Evolutionary conservation across 2,329 filamentous ascomycete species (phyloP).

Genomic region (Xylariaceae sp.): DNA sequence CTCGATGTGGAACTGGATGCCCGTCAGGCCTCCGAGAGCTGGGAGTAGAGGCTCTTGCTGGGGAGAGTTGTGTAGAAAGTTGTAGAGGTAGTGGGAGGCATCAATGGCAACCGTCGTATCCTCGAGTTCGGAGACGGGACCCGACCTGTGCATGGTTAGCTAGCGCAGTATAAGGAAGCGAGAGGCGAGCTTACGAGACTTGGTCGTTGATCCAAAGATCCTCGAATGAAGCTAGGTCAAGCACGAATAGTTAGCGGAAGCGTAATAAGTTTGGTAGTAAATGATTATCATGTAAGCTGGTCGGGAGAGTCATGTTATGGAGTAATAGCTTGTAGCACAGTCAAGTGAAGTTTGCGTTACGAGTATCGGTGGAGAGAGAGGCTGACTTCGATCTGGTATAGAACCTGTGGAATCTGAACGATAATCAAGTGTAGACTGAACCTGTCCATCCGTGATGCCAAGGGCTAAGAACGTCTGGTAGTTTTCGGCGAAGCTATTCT

Average conservation of each 20-base stretch:
- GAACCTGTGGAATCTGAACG: too few relatives aligned
- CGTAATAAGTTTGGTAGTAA: background rate
- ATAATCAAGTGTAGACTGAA: too few relatives aligned
- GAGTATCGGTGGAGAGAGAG: too few relatives aligned
- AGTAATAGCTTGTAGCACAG: too few relatives aligned
- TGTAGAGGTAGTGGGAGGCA: conserved; percentile 81
- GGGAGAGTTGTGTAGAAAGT: conserved; percentile 65
- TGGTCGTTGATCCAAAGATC: conserved; percentile 40
- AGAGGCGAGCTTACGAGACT: conserved; percentile 23
- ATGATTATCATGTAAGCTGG: background rate
- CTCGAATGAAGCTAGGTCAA: conserved; percentile 34
- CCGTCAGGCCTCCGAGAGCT: conserved; percentile 84
- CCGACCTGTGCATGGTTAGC: conserved; percentile 41
- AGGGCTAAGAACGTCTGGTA: too few relatives aligned
- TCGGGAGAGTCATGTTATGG: too few relatives aligned
- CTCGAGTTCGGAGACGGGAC: conserved; percentile 66
- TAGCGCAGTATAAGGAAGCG: background rate
- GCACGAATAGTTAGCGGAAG: conserved; percentile 21
- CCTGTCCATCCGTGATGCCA: too few relatives aligned
- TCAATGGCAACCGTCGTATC: conserved; percentile 54
- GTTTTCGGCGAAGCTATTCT: too few relatives aligned
- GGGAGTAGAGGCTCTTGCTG: conserved; percentile 84
- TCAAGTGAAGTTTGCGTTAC: too few relatives aligned
- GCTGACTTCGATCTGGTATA: too few relatives aligned
- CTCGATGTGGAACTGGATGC: conserved; percentile 71